These are phyloP conservation scores for Stenogyne calaminthoides DNA, from an alignment of 305 asterid genomes.

Conservation along the genomic window DNA sequence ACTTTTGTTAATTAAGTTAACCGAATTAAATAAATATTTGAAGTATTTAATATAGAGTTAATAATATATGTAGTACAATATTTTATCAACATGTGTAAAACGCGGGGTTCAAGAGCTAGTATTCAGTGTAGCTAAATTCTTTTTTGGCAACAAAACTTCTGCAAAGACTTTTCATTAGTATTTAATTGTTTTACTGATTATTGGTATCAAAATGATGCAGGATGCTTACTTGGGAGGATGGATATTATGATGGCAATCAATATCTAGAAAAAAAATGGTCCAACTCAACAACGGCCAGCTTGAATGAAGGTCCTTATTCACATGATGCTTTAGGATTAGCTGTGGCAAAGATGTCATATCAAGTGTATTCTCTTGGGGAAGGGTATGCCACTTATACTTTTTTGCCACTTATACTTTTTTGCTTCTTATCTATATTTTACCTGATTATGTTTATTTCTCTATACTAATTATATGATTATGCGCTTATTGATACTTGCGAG, in stretches of 20 bases:
- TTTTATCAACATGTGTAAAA: too few relatives aligned
- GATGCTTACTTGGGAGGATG: slow-evolving; percentile 90
- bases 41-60: too few relatives aligned
- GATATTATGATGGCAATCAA: slow-evolving; percentile 58
- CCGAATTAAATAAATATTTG: too few relatives aligned
- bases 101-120: neutral
- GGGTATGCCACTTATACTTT: slow-evolving; percentile 73
- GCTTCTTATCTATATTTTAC: slow-evolving; percentile 26
- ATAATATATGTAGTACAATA: too few relatives aligned
- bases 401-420: too few relatives aligned
- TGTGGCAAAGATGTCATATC: slow-evolving; percentile 87
- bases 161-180: slow-evolving; percentile 10
- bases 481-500: slow-evolving; percentile 25
- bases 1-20: too few relatives aligned
- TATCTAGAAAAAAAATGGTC: slow-evolving; percentile 43
- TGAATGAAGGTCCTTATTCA: slow-evolving; percentile 52
- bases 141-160: neutral
- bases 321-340: slow-evolving; percentile 83
- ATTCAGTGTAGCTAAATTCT: neutral
- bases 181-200: slow-evolving; percentile 28
- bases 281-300: slow-evolving; percentile 42
- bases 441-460: neutral
- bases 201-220: slow-evolving; percentile 45
- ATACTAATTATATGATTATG: slow-evolving; percentile 7
- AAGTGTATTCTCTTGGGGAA: slow-evolving; percentile 89